These are phyloP conservation scores for Fusarium brevicatenulatum DNA, from an alignment of 2,329 filamentous ascomycete genomes.

Conservation along the genomic window DNA sequence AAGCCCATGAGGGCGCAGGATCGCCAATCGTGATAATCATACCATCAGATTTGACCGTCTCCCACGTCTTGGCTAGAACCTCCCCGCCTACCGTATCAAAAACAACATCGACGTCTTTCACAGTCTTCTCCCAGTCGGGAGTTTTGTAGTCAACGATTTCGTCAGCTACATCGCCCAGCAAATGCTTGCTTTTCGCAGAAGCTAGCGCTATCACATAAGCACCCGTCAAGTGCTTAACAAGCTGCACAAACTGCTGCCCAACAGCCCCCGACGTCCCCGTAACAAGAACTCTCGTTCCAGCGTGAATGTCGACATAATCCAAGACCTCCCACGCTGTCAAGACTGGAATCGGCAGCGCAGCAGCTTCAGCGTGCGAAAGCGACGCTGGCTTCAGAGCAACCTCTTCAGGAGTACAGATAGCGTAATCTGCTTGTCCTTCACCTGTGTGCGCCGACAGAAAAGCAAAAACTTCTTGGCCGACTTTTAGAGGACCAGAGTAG, in stretches of 20 bases:
- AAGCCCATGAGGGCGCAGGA: slow-evolving; percentile 48
- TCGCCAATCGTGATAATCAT: slow-evolving; percentile 50
- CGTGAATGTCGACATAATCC: background rate
- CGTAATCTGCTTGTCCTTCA: slow-evolving; percentile 11
- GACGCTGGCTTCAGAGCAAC: slow-evolving; percentile 1
- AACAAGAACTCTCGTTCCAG: background rate
- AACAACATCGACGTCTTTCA: background rate
- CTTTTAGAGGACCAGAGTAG: background rate
- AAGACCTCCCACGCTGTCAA: slow-evolving; percentile 23
- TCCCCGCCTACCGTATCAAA: slow-evolving; percentile 20
- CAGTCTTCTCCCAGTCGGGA: slow-evolving; percentile 32
- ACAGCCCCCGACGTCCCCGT: slow-evolving; percentile 22
- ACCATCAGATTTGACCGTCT: slow-evolving; percentile 44
- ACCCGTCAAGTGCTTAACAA: slow-evolving; percentile 34
- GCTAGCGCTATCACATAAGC: slow-evolving; percentile 46
- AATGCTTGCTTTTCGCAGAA: slow-evolving; percentile 30
- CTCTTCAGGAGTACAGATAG: background rate
- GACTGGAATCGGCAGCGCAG: slow-evolving; percentile 5
- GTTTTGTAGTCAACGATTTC: slow-evolving; percentile 44
- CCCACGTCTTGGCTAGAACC: slow-evolving; percentile 45
- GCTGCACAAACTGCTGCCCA: slow-evolving; percentile 44
- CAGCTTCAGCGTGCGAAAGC: slow-evolving; percentile 1
- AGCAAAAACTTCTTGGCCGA: background rate
- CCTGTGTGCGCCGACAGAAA: background rate
- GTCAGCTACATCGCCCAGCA: slow-evolving; percentile 28